These are phyloP conservation scores for Echria macrotheca DNA, from an alignment of 495 filamentous ascomycete genomes.

Conservation along the genomic window DNA sequence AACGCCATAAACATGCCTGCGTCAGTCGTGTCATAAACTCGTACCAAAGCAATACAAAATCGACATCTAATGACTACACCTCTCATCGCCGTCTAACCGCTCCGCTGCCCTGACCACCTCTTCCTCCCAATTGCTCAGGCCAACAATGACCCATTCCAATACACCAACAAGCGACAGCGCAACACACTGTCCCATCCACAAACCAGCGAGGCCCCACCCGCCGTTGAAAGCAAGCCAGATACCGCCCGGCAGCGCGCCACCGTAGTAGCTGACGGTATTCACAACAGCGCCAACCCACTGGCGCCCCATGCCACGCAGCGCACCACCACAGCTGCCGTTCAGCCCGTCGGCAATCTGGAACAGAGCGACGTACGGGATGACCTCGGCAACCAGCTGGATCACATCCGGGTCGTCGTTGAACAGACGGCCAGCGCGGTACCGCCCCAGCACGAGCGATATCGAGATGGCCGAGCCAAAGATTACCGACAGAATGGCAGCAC, in stretches of 20 bases:
- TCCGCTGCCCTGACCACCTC: slow-evolving; percentile 73
- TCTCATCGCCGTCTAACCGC: slow-evolving; percentile 60
- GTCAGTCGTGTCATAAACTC: too few species aligned
- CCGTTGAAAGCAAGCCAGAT: slow-evolving; percentile 77
- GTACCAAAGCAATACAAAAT: too few species aligned
- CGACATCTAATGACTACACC: too few species aligned
- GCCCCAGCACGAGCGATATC: slow-evolving; percentile 62
- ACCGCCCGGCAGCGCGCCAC: slow-evolving; percentile 74
- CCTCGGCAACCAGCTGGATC: slow-evolving; percentile 67
- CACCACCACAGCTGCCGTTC: slow-evolving; percentile 80
- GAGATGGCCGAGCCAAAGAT: slow-evolving; percentile 63
- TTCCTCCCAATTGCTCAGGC: slow-evolving; percentile 68
- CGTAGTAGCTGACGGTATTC: slow-evolving; percentile 81
- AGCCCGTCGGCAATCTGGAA: slow-evolving; percentile 92
- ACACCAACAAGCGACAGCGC: slow-evolving; percentile 77
- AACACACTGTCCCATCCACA: slow-evolving; percentile 91
- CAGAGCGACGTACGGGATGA: slow-evolving; percentile 77
- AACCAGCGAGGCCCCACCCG: slow-evolving; percentile 76
- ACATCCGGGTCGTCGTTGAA: slow-evolving; percentile 77
- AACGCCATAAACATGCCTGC: too few species aligned
- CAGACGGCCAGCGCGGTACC: slow-evolving; percentile 69
- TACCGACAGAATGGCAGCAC: slow-evolving; percentile 69
- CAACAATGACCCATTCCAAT: slow-evolving; percentile 78
- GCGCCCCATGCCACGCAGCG: slow-evolving; percentile 76
- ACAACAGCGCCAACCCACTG: slow-evolving; percentile 88